Evolutionary conservation across 257 asterid species (phyloP), one percentile per base, ranked within the genome.

Genomic region (Haberlea rhodopensis): DNA sequence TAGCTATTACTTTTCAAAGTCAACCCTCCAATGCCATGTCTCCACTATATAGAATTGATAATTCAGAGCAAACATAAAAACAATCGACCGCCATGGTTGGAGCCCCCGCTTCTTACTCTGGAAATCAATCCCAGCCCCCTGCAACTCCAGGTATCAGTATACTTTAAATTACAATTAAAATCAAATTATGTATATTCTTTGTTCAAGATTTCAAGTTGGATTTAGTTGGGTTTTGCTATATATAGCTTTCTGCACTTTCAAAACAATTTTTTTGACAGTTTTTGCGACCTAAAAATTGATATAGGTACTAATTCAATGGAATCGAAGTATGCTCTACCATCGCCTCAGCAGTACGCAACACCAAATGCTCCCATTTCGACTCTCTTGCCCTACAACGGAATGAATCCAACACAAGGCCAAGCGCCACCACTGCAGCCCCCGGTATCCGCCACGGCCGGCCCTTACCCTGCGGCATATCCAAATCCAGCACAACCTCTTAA

Each of bases 41-140:
- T 21, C 26, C 34, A 54, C 24, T 62, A 63, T 65, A 66, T 60
- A 66, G 1, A 15, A 16, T 16, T 37, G 46, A 26, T 52, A 5
- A 62, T 55, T 71, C 54, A 57, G 1, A 21, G 55, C 6, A 59
- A 64, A 32, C 45, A 67, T 49, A 13, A 48, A 31, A 22, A 4
- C 3, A 5, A n/a, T 51, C 8, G 9, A n/a, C 19, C 70, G 46
- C 69, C 68, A 81, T 81, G 86, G 86, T 81, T 25, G 86, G 86
- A 78, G 86, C 81, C 10, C 86, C 86, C 0, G 56, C 75, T 56
- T 72, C 79, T 26, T 78, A 65, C 75, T 53, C 83, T 73, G 86
- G 79, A 68, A 66, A 77, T 60, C 85, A 76, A 26, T 52, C 78
- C 13, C 80, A 69, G 61, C 45, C 76, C 5, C 76, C 63, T 22